Conservation (phyloP, 1,284 basidiomycete genomes). For the Fereydounia khargensis region DNA sequence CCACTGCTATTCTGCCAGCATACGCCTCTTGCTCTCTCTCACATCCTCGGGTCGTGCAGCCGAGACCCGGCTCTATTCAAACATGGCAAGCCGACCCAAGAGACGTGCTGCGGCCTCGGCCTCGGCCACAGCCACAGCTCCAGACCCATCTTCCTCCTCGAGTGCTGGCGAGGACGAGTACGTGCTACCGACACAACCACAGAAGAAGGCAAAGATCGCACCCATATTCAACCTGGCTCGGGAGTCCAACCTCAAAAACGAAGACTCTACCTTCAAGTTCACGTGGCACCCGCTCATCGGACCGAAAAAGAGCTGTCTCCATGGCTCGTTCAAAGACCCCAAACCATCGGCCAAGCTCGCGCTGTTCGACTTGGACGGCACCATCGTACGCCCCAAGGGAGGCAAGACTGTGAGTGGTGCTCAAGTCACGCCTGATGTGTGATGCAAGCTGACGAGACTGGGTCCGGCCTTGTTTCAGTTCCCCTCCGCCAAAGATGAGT, state of each 20-base stretch:
- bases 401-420: too few species aligned
- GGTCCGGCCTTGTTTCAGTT: conserved; percentile 9
- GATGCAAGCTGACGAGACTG: not conserved
- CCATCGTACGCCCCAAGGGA: conserved; percentile 32
- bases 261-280: not conserved
- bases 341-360: conserved; percentile 20
- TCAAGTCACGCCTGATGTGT: not conserved
- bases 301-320: conserved; percentile 13
- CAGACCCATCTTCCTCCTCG: too few species aligned
- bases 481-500: conserved; percentile 31
- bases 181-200: too few species aligned
- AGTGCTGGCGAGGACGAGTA: too few species aligned
- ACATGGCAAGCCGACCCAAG: too few species aligned
- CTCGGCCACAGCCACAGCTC: too few species aligned
- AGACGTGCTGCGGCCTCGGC: too few species aligned
- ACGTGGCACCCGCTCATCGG: conserved; percentile 26
- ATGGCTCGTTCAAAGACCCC: conserved; percentile 20
- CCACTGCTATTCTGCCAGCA: too few species aligned
- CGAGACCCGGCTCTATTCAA: too few species aligned
- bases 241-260: not conserved
- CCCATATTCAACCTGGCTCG: conserved; percentile 22
- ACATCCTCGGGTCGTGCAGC: too few species aligned
- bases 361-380: conserved; percentile 46
- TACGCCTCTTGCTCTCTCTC: too few species aligned
- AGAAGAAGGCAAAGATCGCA: conserved; percentile 12